phyloP scores from a whole-genome alignment of 1,139 yeast species.

The Kodamaea derodonti region DNA sequence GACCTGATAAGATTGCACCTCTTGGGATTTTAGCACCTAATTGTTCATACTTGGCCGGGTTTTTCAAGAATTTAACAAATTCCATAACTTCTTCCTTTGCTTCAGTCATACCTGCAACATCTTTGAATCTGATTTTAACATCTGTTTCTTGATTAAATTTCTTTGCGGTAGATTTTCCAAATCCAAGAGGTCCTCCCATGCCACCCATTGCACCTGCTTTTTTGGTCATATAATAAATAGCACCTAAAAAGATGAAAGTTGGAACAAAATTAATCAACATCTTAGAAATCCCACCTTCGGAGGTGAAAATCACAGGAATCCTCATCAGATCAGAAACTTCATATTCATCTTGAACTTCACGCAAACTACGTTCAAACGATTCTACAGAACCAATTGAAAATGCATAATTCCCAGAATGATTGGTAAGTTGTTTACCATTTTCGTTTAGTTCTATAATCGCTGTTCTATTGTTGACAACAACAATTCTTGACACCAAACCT shows the following conservation, averaged over 20 bases:
- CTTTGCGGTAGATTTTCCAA: constrained; percentile 88
- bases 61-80: constrained; percentile 86
- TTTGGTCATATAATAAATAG: constrained; percentile 70
- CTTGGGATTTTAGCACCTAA: constrained; percentile 97
- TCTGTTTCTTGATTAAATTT: constrained; percentile 90
- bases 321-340: constrained; percentile 61
- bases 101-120: constrained; percentile 96
- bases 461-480: constrained; percentile 38
- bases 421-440: constrained; percentile 28
- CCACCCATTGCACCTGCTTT: constrained; percentile 57
- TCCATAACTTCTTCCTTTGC: constrained; percentile 99
- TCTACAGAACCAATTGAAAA: constrained; percentile 93
- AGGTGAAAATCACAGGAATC: constrained; percentile 78
- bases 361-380: constrained; percentile 81
- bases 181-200: constrained; percentile 61
- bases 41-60: constrained; percentile 84
- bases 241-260: constrained; percentile 79
- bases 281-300: constrained; percentile 61
- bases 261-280: constrained; percentile 76
- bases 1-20: constrained; percentile 95
- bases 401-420: constrained; percentile 19
- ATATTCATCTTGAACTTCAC: constrained; percentile 67
- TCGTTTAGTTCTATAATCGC: constrained; percentile 41
- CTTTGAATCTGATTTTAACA: constrained; percentile 80
- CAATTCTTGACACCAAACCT: constrained; percentile 32